Conservation (phyloP, 768 basidiomycete species). For the Termitomyces sp. region DNA sequence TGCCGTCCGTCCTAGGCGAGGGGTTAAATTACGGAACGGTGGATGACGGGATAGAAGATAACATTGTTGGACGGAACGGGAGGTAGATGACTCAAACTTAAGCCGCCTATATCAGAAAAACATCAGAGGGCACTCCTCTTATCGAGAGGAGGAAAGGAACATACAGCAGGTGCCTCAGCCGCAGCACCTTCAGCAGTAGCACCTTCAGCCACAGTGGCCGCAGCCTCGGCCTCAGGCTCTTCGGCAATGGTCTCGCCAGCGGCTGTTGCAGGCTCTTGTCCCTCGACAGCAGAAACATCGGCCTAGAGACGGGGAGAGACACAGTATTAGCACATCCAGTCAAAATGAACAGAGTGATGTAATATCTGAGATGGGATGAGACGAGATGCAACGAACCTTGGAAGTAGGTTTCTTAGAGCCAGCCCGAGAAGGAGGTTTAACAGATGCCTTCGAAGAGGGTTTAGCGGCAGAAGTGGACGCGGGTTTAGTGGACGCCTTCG, state of each 20-base stretch:
- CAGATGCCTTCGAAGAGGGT: conserved; percentile 40
- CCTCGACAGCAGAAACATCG: conserved; percentile 30
- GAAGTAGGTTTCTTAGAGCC: conserved; percentile 63
- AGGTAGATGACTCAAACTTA: background rate
- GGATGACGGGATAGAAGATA: conserved; percentile 9
- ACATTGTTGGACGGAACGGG: conserved; percentile 4
- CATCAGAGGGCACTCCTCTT: background rate
- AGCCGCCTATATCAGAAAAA: background rate
- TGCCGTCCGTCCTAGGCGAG: conserved; percentile 9
- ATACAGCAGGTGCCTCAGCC: background rate
- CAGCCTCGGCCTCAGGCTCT: conserved; percentile 46
- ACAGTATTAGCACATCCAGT: background rate
- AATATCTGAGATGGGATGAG: background rate
- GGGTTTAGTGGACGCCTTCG: conserved; percentile 41
- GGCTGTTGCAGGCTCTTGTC: conserved; percentile 30
- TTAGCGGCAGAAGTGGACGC: conserved; percentile 38
- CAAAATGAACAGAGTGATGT: background rate
- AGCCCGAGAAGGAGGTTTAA: conserved; percentile 56
- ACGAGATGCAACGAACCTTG: conserved; percentile 38
- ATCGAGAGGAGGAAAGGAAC: background rate
- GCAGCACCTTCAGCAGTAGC: background rate
- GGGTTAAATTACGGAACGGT: conserved; percentile 8
- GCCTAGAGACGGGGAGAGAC: conserved; percentile 6
- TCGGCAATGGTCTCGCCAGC: conserved; percentile 51
- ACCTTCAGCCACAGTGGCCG: conserved; percentile 19